Evolutionary conservation across 2,329 filamentous ascomycete species (phyloP).

Genomic region (Cryphonectria radicalis): DNA sequence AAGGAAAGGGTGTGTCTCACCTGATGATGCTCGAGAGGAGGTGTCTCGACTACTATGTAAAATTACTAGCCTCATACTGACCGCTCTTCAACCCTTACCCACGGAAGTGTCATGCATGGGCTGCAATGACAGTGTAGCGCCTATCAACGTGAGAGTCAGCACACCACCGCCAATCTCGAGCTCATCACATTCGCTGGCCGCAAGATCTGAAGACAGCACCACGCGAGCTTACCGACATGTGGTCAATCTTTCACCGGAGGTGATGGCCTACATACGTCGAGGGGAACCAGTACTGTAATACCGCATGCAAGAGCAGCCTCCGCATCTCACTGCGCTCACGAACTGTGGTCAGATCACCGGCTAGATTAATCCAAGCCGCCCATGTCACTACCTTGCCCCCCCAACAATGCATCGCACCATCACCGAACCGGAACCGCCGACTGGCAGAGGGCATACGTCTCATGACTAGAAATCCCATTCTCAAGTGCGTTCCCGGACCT

Average conservation of each 20-base stretch:
- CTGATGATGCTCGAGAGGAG: not conserved
- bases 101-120: not conserved
- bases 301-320: not conserved
- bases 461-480: not conserved
- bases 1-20: not conserved
- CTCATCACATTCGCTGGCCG: not conserved
- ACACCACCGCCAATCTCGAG: not conserved
- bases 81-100: conserved; percentile 16
- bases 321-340: not conserved
- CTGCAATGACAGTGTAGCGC: not conserved
- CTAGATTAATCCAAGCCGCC: not conserved
- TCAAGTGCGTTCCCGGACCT: not conserved
- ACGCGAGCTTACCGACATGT: conserved; percentile 3
- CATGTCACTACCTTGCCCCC: not conserved
- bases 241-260: not conserved
- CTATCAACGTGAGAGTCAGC: not conserved
- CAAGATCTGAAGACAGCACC: not conserved
- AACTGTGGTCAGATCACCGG: not conserved
- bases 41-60: not conserved
- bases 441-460: not conserved
- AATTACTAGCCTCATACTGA: not conserved
- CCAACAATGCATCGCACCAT: not conserved
- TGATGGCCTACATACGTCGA: not conserved
- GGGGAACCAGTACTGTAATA: not conserved
- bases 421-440: not conserved